phyloP scores from a whole-genome alignment of 495 filamentous ascomycete genomes.

The Talaromyces stipitatus region DNA sequence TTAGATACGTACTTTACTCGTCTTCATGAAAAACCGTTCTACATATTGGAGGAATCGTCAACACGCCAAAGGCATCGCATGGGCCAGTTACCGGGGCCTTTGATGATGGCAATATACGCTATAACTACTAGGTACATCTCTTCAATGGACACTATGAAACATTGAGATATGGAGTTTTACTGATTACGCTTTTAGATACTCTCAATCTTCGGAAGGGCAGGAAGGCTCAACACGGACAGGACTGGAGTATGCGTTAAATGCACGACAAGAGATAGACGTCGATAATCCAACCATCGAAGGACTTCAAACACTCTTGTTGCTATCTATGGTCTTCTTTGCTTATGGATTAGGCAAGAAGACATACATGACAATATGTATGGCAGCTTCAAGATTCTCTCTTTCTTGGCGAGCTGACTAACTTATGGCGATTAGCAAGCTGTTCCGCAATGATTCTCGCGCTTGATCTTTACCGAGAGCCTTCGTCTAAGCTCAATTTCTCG shows the following conservation, averaged over 20 bases:
- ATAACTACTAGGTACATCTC: slow-evolving; percentile 52
- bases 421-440: slow-evolving; percentile 50
- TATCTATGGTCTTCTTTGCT: slow-evolving; percentile 66
- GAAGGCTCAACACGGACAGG: slow-evolving; percentile 49
- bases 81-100: slow-evolving; percentile 54
- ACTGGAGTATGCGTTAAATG: slow-evolving; percentile 59
- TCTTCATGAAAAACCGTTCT: slow-evolving; percentile 70
- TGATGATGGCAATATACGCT: slow-evolving; percentile 67
- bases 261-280: slow-evolving; percentile 61
- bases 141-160: neutral
- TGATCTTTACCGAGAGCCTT: slow-evolving; percentile 65
- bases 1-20: slow-evolving; percentile 70
- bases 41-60: slow-evolving; percentile 65
- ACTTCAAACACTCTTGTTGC: slow-evolving; percentile 66
- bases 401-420: slow-evolving; percentile 6
- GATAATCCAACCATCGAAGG: slow-evolving; percentile 73
- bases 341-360: slow-evolving; percentile 75
- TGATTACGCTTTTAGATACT: slow-evolving; percentile 47
- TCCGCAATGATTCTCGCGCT: slow-evolving; percentile 75
- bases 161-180: neutral
- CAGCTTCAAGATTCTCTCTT: neutral
- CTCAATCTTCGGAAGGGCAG: slow-evolving; percentile 50
- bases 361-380: slow-evolving; percentile 74
- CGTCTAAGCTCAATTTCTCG: slow-evolving; percentile 46
- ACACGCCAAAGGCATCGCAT: slow-evolving; percentile 59